phyloP scores from a whole-genome alignment of 495 filamentous ascomycete species.

The Usnea hakonensis region DNA sequence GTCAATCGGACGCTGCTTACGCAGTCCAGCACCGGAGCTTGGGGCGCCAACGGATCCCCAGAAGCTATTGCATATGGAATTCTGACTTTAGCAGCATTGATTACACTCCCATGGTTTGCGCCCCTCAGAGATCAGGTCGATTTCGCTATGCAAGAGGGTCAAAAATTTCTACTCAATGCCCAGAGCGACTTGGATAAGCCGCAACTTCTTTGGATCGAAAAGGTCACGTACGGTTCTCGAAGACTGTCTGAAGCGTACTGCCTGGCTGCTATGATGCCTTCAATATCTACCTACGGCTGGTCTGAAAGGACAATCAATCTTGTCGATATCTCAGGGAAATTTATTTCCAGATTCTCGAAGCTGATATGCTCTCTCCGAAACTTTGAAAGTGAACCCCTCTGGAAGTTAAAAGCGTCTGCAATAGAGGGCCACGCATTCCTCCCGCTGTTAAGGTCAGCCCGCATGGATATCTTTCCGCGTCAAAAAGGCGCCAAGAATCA shows the following conservation, averaged over 20 bases:
- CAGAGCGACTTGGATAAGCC: slow-evolving; percentile 2
- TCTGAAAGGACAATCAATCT: background rate
- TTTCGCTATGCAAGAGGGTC: background rate
- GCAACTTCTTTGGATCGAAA: slow-evolving; percentile 36
- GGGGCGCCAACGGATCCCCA: slow-evolving; percentile 3
- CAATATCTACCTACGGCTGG: slow-evolving; percentile 1
- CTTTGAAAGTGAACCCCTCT: slow-evolving; percentile 20
- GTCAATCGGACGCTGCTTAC: background rate
- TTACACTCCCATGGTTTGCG: background rate
- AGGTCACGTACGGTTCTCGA: slow-evolving; percentile 31
- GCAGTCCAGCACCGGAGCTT: slow-evolving; percentile 9
- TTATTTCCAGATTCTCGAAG: background rate
- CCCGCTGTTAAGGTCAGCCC: slow-evolving; percentile 15
- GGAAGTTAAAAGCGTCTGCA: slow-evolving; percentile 26
- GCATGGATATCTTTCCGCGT: slow-evolving; percentile 26
- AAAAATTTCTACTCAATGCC: background rate
- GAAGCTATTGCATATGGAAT: slow-evolving; percentile 23
- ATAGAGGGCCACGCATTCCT: slow-evolving; percentile 26
- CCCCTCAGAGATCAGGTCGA: slow-evolving; percentile 18
- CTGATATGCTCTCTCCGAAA: slow-evolving; percentile 17
- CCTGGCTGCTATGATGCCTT: slow-evolving; percentile 28
- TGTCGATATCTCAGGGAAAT: slow-evolving; percentile 5
- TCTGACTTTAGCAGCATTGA: slow-evolving; percentile 3
- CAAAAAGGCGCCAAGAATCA: slow-evolving; percentile 27
- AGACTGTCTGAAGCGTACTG: slow-evolving; percentile 30